Base-by-base conservation (phyloP, 768 basidiomycete genomes). In the Steccherinum ochraceum region DNA sequence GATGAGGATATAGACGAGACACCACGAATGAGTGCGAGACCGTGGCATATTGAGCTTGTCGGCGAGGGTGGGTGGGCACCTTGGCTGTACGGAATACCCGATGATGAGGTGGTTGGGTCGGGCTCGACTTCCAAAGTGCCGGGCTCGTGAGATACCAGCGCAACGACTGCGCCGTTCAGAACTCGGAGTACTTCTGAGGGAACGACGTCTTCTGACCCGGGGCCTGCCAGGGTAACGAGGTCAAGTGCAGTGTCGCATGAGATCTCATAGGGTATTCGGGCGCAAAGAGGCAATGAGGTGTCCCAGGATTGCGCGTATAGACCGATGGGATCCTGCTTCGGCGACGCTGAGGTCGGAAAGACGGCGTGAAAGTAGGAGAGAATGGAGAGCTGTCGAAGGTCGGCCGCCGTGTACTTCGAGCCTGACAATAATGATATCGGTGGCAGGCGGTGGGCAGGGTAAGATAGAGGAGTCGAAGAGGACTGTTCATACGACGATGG, bases 141-240 rank as follows among this genome's bases (percentile, higher is more conserved):
- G 3, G 71, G 67, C 7, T 79, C 75, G 51, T 69, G 78, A 5
- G 69, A 69, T 5, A 93, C 75, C 11, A 97, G 75, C 0, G 79
- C 93, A 3, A 96, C 88, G 26, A 97, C 57, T 1, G 84, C 81
- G 0, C 88, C 88, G 52, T 91, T 92, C 26, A 97, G 70, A 0
- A 89, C 90, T 3, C 79, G 69, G 2, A 62, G 67, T 2, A 95
- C 63, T 60, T 97, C 92, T 1, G 76, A 72, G 4, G 74, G 71
- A 0, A 86, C 74, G 24, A 97, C 82, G 52, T 93, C 91, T 58
- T 95, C 93, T 10, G 74, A 71, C 3, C 88, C 91, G 5, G 85
- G 72, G 3, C 92, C 92, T 0, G 75, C 71, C 30, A 96, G 68
- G 41, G 86, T 65, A 39, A 96, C 70, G 18, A 70, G 69, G 49